Evolutionary conservation across 306 rosid genomes (phyloP), one percentile per base, ranked within the genome.

Genomic region (Nissolia schottii): DNA sequence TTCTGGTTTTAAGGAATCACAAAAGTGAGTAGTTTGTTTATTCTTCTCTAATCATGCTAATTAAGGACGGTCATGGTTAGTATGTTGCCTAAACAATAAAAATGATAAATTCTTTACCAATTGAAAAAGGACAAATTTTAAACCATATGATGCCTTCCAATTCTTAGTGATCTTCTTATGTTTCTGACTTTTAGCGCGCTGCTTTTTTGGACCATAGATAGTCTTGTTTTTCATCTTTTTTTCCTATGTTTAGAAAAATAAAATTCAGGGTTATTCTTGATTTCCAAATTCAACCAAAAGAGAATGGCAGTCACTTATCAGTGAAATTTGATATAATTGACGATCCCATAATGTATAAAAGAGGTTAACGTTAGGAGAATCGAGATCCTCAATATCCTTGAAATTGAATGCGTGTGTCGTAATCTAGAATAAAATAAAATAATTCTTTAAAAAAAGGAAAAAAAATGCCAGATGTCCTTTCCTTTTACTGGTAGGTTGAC

Each of bases 391-490:
- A 6, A 45, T 10, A 65, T 45, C 60, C 55, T 25, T 27, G 38
- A 27, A 55, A 55, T 55, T 73, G 41, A 49, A 49, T 19, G 2
- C 50, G 13, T 31, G 14, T 54, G 32, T 22, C 25, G 16, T 15
- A 20, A 53, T 54, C 50, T 3, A 18, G 10, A n/a, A n/a, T n/a
- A n/a, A n/a, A n/a, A n/a, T n/a, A n/a, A n/a, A n/a, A n/a, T n/a
- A n/a, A n/a, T n/a, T n/a, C n/a, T n/a, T n/a, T n/a, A n/a, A n/a
- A n/a, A n/a, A n/a, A n/a, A n/a, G n/a, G n/a, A 56, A 24, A 67
- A 53, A 54, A 51, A 29, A 63, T 57, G 75, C 14, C 61, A 71
- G 75, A 77, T 76, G 75, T 60, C 70, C 23, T 59, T 56, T 45
- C 29, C 27, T 71, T 60, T 76, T 31, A 59, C 59, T 35, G 74